Conservation (phyloP, 2,329 filamentous ascomycete genomes). For the Colletotrichum sp. region DNA sequence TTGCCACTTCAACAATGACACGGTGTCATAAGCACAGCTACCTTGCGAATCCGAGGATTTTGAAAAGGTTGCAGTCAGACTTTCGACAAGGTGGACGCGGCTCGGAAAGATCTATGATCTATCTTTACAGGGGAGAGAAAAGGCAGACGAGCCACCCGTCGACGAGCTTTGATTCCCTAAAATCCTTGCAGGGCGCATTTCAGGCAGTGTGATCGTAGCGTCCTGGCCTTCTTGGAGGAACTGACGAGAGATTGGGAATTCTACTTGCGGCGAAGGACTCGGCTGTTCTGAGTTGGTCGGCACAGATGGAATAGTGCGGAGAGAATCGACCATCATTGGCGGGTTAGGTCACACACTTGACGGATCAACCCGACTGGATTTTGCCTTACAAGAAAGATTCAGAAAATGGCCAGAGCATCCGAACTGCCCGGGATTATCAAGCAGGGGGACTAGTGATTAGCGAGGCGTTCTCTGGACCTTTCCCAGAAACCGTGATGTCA, state of each 20-base stretch:
- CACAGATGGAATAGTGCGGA: not conserved
- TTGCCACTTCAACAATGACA: not conserved
- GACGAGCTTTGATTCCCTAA: not conserved
- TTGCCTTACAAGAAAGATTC: not conserved
- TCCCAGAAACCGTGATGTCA: not conserved
- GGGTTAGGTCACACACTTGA: not conserved
- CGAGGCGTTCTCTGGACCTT: not conserved
- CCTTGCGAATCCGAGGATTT: not conserved
- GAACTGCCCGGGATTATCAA: not conserved
- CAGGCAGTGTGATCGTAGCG: too few relatives aligned
- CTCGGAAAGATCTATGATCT: not conserved
- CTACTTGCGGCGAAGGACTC: not conserved
- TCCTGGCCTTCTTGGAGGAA: too few relatives aligned
- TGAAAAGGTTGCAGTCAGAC: accelerated
- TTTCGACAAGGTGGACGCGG: not conserved
- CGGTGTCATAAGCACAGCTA: not conserved
- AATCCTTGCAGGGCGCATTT: too few relatives aligned
- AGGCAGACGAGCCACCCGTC: not conserved
- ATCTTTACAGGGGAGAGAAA: not conserved
- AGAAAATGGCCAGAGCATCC: accelerated
- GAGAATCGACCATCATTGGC: not conserved
- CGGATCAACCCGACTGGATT: not conserved
- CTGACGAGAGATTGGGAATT: accelerated
- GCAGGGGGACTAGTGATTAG: not conserved
- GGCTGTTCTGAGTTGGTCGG: not conserved